Evolutionary conservation across 805 yeast genomes (phyloP), one percentile per base, ranked within the genome.

Genomic region (Jamesozyma rosinii): DNA sequence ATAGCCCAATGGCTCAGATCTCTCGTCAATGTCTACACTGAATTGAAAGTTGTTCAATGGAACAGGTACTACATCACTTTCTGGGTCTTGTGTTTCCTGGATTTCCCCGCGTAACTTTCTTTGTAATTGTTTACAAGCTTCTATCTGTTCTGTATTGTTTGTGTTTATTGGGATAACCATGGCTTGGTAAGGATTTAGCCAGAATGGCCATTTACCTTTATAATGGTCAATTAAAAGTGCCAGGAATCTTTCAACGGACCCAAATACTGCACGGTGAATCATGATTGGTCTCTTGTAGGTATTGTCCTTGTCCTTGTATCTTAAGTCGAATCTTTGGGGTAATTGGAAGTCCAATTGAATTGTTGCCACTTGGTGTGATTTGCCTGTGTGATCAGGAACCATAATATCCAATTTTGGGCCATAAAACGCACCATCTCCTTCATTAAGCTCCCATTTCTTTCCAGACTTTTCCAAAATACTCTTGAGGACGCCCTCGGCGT

Each of bases 381-480:
- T 88, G 1, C 81, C 83, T 40, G 74, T 77, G 27, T 83, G 81
- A 65, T 92, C 98, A 6, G 77, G 77, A 41, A 92, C 75, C 42
- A 85, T 68, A 36, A 92, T 74, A 62, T 92, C 98, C 47, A 92
- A 87, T 59, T 90, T 90, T 24, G 98, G 98, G 0, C 98, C 98
- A 66, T 92, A 92, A 61, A 79, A 79, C 6, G 84, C 99, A 29
- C 98, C 98, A 62, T 92, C 99, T n/a, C 94, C 95, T 48, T 79
- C 85, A 50, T 88, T 79, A 8, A 85, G 53, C 15, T 72, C 59
- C 94, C 95, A 89, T 4, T 67, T 60, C 35, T 70, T 66, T 1
- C 79, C 79, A 11, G 72, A 64, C 11, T 62, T 53, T 41, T 81
- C 68, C 38, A 92, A 63, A 1, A 85, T 89, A 1, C 60, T 54